Conservation (phyloP, 768 basidiomycete genomes). For the Rhizopogon salebrosus region DNA sequence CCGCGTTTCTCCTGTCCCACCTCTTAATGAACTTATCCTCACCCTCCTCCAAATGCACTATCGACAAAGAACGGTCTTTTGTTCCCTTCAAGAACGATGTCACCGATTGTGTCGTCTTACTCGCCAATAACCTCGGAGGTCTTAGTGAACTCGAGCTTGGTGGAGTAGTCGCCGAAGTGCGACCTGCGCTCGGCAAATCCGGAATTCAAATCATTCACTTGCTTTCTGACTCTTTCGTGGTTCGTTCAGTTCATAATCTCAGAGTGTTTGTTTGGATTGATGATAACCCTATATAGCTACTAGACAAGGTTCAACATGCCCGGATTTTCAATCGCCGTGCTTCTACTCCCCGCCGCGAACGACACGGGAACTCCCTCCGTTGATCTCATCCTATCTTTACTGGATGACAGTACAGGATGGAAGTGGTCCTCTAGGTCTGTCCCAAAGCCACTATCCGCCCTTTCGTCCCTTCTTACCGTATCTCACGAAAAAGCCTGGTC, state of each 20-base stretch:
- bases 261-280: neutral
- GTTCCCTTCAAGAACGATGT: too few species aligned
- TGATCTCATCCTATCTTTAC: conserved; percentile 48
- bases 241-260: conserved; percentile 27
- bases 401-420: too few species aligned
- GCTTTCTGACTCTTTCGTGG: conserved; percentile 85
- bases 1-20: too few species aligned
- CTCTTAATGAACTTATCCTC: conserved; percentile 68
- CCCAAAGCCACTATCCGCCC: too few species aligned
- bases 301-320: conserved; percentile 92
- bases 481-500: conserved; percentile 1
- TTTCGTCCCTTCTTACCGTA: conserved; percentile 16
- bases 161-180: conserved; percentile 60
- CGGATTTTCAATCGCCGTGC: conserved; percentile 80
- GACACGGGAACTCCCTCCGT: conserved; percentile 34
- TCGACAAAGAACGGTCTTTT: conserved; percentile 74
- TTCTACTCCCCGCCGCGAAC: conserved; percentile 57
- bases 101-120: conserved; percentile 64
- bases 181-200: conserved; percentile 47
- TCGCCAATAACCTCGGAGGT: conserved; percentile 88
- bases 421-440: too few species aligned
- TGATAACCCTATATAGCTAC: conserved; percentile 5
- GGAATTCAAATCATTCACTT: conserved; percentile 58
- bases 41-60: conserved; percentile 62
- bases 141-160: conserved; percentile 78